Conservation (phyloP, 352 stramenopile species). For the Pythium grandisporangium region DNA sequence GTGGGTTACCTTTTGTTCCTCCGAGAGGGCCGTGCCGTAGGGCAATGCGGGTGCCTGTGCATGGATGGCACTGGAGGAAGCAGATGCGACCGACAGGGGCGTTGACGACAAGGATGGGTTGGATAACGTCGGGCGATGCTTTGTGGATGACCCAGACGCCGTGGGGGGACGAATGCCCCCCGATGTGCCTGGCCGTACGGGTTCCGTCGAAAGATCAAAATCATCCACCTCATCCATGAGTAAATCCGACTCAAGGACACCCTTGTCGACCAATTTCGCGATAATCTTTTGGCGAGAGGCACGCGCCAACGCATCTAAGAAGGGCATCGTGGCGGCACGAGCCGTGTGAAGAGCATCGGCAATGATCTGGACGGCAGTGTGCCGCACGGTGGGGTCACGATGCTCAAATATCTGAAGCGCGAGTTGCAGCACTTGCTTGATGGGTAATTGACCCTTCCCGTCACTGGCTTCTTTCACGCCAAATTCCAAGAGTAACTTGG, state of each 20-base stretch:
- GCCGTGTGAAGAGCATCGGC: conserved; percentile 50
- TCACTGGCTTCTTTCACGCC: conserved; percentile 44
- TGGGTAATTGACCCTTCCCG: conserved; percentile 21
- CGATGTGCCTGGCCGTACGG: conserved; percentile 38
- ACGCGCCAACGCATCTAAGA: conserved; percentile 52
- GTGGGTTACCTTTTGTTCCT: conserved; percentile 45
- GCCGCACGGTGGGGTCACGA: conserved; percentile 56
- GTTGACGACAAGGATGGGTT: conserved; percentile 39
- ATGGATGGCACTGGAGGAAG: conserved; percentile 8
- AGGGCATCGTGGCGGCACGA: conserved; percentile 52
- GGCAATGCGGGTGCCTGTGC: conserved; percentile 36
- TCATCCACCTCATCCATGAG: conserved; percentile 83
- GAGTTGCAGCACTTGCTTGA: conserved; percentile 63
- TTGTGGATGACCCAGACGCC: conserved; percentile 65
- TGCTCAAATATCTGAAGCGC: conserved; percentile 65
- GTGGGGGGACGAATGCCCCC: conserved; percentile 47
- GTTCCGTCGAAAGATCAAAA: conserved; percentile 42
- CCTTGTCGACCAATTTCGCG: conserved; percentile 64
- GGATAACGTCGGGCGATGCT: conserved; percentile 54
- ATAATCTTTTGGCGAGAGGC: conserved; percentile 72
- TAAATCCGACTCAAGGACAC: conserved; percentile 63
- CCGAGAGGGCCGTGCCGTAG: conserved; percentile 60
- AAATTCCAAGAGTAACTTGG: conserved; percentile 74
- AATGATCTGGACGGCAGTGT: conserved; percentile 61
- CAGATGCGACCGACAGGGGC: conserved; percentile 7